Evolutionary conservation across 495 filamentous ascomycete species (phyloP).

Genomic region (Thermothielavioides terrestris): DNA sequence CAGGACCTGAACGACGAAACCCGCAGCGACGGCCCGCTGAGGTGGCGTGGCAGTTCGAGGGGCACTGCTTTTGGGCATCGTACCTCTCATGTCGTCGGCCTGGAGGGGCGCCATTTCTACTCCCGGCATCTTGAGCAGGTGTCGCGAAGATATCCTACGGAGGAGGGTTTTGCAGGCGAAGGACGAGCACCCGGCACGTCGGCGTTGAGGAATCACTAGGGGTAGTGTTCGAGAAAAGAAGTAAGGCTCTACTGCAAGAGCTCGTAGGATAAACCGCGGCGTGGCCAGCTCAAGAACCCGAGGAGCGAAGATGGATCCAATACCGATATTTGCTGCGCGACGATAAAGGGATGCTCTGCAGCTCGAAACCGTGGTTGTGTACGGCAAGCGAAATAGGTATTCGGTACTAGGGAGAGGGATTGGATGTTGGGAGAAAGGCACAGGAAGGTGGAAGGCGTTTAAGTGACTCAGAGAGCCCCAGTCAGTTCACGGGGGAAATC

Average conservation of each 20-base stretch:
- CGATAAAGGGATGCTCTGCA: too few species aligned
- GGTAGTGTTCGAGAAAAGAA: background rate
- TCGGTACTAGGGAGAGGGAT: background rate
- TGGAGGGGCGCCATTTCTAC: slow-evolving; percentile 37
- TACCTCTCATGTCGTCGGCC: slow-evolving; percentile 45
- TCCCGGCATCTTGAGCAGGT: slow-evolving; percentile 33
- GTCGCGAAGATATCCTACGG: background rate
- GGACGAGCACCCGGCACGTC: background rate
- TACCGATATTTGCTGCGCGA: too few species aligned
- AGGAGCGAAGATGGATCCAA: too few species aligned
- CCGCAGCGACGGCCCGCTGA: too few species aligned
- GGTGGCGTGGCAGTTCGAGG: too few species aligned
- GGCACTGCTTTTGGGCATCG: background rate
- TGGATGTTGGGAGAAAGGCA: background rate
- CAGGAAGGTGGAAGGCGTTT: background rate
- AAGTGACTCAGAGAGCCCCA: slow-evolving; percentile 11
- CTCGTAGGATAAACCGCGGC: too few species aligned
- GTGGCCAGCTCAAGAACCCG: too few species aligned
- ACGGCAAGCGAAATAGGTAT: too few species aligned
- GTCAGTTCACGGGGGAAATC: slow-evolving; percentile 4
- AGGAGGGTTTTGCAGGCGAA: background rate
- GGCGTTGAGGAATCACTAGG: background rate
- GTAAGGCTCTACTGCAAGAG: background rate
- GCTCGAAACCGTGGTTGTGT: too few species aligned
- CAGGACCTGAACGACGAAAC: too few species aligned